phyloP scores from a whole-genome alignment of 768 basidiomycete genomes.

The Steccherinum ochraceum region DNA sequence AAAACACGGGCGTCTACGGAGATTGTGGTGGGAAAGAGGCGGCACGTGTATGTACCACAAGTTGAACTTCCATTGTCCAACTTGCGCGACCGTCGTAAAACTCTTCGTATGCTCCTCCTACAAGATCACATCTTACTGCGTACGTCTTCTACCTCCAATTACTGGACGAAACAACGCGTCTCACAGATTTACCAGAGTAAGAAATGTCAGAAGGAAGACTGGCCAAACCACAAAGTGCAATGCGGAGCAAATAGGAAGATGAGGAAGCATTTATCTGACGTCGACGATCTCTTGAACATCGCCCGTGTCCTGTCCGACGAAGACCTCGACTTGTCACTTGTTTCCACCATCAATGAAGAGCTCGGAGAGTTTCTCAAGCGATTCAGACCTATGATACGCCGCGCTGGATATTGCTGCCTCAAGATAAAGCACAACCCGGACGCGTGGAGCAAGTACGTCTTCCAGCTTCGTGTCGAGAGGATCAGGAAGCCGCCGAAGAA shows the following conservation, averaged over 20 bases:
- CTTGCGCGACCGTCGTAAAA: not conserved
- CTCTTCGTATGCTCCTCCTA: slow-evolving; percentile 5
- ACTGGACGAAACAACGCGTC: too few species aligned
- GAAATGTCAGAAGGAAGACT: slow-evolving; percentile 3
- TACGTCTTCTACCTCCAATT: not conserved
- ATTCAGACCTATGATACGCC: slow-evolving; percentile 4
- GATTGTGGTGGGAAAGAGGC: too few species aligned
- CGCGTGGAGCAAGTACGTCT: slow-evolving; percentile 1
- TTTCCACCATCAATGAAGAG: not conserved
- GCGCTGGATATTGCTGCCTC: slow-evolving; percentile 1
- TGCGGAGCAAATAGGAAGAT: not conserved
- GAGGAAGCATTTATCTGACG: not conserved
- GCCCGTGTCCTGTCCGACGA: not conserved
- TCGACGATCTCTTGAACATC: slow-evolving; percentile 1
- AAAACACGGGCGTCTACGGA: too few species aligned
- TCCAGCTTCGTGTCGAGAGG: not conserved
- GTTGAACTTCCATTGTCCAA: too few species aligned
- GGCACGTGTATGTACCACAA: too few species aligned
- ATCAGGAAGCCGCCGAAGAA: slow-evolving; percentile 1
- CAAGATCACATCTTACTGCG: slow-evolving; percentile 5
- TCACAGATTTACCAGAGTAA: not conserved
- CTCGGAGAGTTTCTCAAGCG: slow-evolving; percentile 6
- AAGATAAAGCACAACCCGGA: not conserved
- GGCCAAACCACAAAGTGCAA: not conserved
- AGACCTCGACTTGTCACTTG: not conserved